Evolutionary conservation across 192 early-diverging fungal genomes (phyloP), one percentile per base, ranked within the genome.

Genomic region (Gigaspora rosea): DNA sequence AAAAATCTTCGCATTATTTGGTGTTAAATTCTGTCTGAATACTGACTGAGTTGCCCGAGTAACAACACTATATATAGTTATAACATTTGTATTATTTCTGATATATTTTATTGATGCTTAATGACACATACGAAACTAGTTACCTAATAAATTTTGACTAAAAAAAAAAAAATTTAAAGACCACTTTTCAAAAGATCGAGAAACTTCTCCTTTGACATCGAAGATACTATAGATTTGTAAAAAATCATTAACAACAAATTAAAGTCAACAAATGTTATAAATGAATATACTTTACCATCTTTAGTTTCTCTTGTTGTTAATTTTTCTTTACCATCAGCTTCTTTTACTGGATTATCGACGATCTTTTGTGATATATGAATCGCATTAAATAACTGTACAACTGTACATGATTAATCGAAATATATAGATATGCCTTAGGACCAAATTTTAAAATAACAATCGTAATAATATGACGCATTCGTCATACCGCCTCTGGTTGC

Each of bases 381-480:
- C 20, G 95, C 96, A 82, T 98, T 98, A 80, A 98, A 98, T 59
- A 98, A 85, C 81, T 95, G 90, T 67, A 98, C 94, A 35, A 98
- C 94, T 94, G 66, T 27, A 12, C 18, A 52, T 15, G 52, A 63
- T 52, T 11, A 68, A 77, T 75, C 59, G 82, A 35, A 58, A 73
- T 3, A 71, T 46, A 48, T 32, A 57, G 72, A 22, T 51, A 51
- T 51, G 13, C 8, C 8, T 11, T 51, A 51, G 13, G 13, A 51
- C 15, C 2, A 52, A 46, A 70, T 59, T 67, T 41, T 8, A 13
- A 49, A 76, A 75, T 61, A 32, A 46, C 33, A 82, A 15, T n/a
- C 35, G 64, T 65, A 47, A 18, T 63, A 13, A 71, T 54, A 33
- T 6, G 47, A 15, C 7, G 9, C 6, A 49, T 71, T 64, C 15